These are phyloP conservation scores for Ceratobasidium sp. DNA, from an alignment of 1,284 basidiomycete species.

Conservation along the genomic window DNA sequence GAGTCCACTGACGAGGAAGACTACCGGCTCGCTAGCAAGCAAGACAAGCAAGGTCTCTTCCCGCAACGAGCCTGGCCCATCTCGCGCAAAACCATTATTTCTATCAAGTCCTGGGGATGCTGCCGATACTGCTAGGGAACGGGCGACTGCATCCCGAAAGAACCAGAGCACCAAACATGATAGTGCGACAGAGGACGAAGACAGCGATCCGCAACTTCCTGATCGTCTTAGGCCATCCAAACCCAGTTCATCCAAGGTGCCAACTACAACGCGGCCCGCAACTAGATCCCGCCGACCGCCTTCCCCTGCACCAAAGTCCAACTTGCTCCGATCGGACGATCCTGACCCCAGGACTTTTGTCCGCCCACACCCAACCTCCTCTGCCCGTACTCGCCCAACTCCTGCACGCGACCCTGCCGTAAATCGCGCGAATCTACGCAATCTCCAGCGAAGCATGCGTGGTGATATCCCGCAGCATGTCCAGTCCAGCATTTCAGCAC, in stretches of 20 bases:
- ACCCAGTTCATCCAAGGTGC: not conserved
- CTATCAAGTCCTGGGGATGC: not conserved
- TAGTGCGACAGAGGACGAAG: slow-evolving; percentile 20
- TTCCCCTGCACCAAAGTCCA: not conserved
- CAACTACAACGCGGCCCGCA: not conserved
- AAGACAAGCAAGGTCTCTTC: not conserved
- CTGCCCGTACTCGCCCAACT: slow-evolving; percentile 17
- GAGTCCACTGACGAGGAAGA: slow-evolving; percentile 6
- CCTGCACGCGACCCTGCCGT: not conserved
- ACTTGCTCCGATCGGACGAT: not conserved
- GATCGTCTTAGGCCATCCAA: slow-evolving; percentile 5
- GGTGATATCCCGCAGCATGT: not conserved
- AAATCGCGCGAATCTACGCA: not conserved
- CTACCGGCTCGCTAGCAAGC: not conserved
- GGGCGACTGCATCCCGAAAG: not conserved
- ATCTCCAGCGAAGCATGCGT: not conserved
- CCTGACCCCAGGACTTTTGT: not conserved
- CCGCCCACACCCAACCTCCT: slow-evolving; percentile 32
- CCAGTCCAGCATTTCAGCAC: not conserved
- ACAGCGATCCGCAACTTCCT: slow-evolving; percentile 13
- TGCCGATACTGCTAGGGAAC: not conserved
- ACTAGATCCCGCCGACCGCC: not conserved
- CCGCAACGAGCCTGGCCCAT: not conserved
- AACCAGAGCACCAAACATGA: not conserved
- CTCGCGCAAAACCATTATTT: not conserved